These are phyloP conservation scores for Solanum appendiculatum DNA, from an alignment of 257 asterid genomes.

Conservation along the genomic window DNA sequence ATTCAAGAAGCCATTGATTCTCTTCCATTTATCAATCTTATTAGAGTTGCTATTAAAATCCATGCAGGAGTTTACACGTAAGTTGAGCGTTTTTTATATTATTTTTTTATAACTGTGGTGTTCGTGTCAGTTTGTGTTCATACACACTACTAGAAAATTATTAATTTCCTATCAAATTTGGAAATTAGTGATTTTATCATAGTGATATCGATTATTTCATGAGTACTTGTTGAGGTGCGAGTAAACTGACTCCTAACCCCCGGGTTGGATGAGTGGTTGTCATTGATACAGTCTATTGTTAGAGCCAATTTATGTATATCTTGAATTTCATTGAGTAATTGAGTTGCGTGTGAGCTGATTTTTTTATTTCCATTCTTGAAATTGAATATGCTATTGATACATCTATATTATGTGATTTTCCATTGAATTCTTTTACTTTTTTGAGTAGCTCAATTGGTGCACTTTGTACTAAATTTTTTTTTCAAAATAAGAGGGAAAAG, in stretches of 20 bases:
- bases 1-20: slow-evolving; percentile 91
- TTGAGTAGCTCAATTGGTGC: background rate
- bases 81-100: background rate
- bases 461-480: background rate
- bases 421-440: background rate
- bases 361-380: background rate
- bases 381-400: background rate
- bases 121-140: background rate
- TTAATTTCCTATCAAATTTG: background rate
- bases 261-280: background rate
- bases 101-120: background rate
- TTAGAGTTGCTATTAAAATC: slow-evolving; percentile 67
- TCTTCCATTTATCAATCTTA: slow-evolving; percentile 61
- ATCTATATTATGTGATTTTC: background rate
- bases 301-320: rapidly evolving
- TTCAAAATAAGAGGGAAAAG: background rate
- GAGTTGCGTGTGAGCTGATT: background rate
- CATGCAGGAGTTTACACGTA: slow-evolving; percentile 89
- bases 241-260: background rate
- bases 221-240: background rate
- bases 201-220: background rate
- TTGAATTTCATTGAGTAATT: background rate
- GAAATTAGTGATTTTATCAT: background rate
- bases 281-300: background rate
- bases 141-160: background rate